phyloP scores from a whole-genome alignment of 257 asterid genomes.

The Echium plantagineum region DNA sequence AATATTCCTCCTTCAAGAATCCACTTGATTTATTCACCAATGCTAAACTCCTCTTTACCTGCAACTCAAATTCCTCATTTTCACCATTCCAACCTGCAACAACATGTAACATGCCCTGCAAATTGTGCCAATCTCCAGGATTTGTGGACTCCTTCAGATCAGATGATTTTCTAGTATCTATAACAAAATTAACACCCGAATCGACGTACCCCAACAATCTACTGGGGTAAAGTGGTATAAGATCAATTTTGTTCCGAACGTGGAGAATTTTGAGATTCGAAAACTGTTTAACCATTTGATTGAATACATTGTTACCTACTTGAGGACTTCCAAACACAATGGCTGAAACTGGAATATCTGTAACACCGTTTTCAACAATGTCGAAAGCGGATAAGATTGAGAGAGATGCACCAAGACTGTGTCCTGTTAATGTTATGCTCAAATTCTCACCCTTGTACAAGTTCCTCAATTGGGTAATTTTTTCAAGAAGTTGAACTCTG shows the following conservation, averaged over 20 bases:
- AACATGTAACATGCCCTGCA: constrained; percentile 68
- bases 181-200: constrained; percentile 33
- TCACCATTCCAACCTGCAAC: constrained; percentile 82
- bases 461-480: constrained; percentile 24
- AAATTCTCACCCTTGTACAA: constrained; percentile 35
- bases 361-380: constrained; percentile 60
- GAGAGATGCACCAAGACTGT: constrained; percentile 58
- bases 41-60: constrained; percentile 59
- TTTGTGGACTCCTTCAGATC: constrained; percentile 43
- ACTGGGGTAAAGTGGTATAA: constrained; percentile 56
- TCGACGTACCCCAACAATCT: constrained; percentile 37
- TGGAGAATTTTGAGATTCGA: constrained; percentile 55
- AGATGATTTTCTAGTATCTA: constrained; percentile 60
- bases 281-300: constrained; percentile 22
- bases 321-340: constrained; percentile 77
- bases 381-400: constrained; percentile 64
- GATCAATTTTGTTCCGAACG: constrained; percentile 53
- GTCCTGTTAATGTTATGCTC: constrained; percentile 68
- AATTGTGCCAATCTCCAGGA: constrained; percentile 80
- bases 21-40: constrained; percentile 67
- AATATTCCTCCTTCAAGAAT: constrained; percentile 52
- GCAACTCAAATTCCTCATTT: constrained; percentile 43
- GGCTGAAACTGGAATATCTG: constrained; percentile 60
- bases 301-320: constrained; percentile 54
- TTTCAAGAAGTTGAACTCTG: constrained; percentile 38